A percentile compares a stretch with the other conserved stretches of the same genome.
phyloP scores from a whole-genome alignment of 139 green algal species.

The Chlorella sp. region DNA sequence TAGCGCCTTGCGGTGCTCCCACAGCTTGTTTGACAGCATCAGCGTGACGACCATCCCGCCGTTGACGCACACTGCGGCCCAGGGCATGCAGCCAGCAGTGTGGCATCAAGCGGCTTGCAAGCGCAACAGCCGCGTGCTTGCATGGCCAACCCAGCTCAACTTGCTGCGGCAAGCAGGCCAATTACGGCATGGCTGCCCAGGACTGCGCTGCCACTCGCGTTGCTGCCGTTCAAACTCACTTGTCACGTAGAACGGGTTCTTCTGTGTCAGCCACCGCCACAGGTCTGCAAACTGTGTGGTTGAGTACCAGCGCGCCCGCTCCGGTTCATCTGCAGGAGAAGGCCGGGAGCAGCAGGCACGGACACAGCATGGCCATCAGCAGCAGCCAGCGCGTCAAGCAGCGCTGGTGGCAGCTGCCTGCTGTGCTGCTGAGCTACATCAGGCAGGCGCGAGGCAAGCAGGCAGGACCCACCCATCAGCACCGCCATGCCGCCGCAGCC shows the following conservation, averaged over 20 bases:
- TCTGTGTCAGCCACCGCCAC: conserved; percentile 12
- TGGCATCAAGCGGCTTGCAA: background rate
- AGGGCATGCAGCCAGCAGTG: background rate
- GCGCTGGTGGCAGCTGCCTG: background rate
- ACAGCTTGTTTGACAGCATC: conserved; percentile 13
- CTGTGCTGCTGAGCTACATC: background rate
- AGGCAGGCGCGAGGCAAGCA: background rate
- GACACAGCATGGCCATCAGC: background rate
- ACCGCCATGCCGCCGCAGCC: conserved; percentile 12
- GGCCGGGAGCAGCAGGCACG: too few relatives aligned
- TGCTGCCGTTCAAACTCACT: conserved; percentile 21
- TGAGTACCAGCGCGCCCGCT: conserved; percentile 11
- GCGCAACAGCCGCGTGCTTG: background rate
- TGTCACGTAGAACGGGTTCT: conserved; percentile 31
- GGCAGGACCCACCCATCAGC: conserved; percentile 9
- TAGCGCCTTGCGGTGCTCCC: conserved; percentile 19
- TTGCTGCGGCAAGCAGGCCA: background rate
- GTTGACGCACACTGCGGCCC: conserved; percentile 27
- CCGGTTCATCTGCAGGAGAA: conserved; percentile 10
- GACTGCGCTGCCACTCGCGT: background rate
- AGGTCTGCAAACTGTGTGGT: conserved; percentile 6
- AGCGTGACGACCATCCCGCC: conserved; percentile 1
- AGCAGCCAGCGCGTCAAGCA: too few relatives aligned
- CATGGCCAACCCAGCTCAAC: background rate
- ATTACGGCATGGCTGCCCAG: background rate